Conservation (phyloP, 1,284 basidiomycete species). For the Tranzscheliella williamsii region DNA sequence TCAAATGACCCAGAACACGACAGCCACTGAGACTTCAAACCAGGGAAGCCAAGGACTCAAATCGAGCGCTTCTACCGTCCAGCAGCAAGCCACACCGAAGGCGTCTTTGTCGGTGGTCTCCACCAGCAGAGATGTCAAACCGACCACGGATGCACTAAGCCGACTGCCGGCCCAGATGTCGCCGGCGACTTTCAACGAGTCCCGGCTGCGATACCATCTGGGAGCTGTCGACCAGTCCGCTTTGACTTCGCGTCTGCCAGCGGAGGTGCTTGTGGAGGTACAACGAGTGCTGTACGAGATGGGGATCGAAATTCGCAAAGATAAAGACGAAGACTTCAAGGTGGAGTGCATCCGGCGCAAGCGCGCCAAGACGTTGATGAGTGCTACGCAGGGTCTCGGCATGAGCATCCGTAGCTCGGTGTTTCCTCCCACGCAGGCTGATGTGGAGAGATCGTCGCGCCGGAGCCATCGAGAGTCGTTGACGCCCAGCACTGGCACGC, state of each 20-base stretch:
- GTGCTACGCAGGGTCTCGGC: slow-evolving; percentile 49
- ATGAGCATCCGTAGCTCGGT: slow-evolving; percentile 52
- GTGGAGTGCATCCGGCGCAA: slow-evolving; percentile 57
- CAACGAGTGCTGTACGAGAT: slow-evolving; percentile 78
- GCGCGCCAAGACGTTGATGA: slow-evolving; percentile 48
- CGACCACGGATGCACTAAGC: not conserved
- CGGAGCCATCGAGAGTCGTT: slow-evolving; percentile 21
- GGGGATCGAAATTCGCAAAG: slow-evolving; percentile 82
- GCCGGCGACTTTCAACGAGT: slow-evolving; percentile 63
- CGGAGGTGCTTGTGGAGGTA: slow-evolving; percentile 84
- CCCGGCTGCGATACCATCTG: slow-evolving; percentile 77
- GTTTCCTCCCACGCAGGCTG: slow-evolving; percentile 52
- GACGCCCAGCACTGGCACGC: slow-evolving; percentile 23
- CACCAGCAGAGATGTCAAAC: not conserved
- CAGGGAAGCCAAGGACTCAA: slow-evolving; percentile 29
- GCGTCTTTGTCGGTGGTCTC: slow-evolving; percentile 33
- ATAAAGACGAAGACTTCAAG: slow-evolving; percentile 74
- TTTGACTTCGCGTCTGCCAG: slow-evolving; percentile 80
- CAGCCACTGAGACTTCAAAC: slow-evolving; percentile 16
- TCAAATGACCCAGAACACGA: slow-evolving; percentile 31
- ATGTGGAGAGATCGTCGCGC: slow-evolving; percentile 44
- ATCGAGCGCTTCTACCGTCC: slow-evolving; percentile 48
- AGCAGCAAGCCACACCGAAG: slow-evolving; percentile 50
- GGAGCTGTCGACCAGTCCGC: slow-evolving; percentile 91
- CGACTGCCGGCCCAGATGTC: not conserved